A percentile compares a stretch with the other conserved stretches of the same genome.
Evolutionary conservation across 2,329 filamentous ascomycete genomes (phyloP).

Genomic region (Dactylellina sp.): DNA sequence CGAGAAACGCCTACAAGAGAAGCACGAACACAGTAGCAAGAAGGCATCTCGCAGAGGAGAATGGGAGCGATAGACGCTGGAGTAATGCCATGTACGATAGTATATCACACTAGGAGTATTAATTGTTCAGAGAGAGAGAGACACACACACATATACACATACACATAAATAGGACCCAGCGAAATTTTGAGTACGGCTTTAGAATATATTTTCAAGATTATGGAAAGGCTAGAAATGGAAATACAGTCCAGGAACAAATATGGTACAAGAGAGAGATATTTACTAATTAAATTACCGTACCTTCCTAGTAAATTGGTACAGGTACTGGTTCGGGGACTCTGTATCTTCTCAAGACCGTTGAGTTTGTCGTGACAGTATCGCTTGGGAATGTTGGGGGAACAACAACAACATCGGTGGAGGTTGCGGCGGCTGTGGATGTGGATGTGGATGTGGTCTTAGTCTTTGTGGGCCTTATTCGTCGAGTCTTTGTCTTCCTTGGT

Average conservation of each 20-base stretch:
- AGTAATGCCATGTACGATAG: too few species aligned
- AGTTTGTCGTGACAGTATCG: constrained; percentile 20
- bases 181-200: too few species aligned
- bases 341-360: constrained; percentile 38
- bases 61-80: not conserved
- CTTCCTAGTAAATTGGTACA: constrained; percentile 2
- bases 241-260: not conserved
- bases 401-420: not conserved
- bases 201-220: too few species aligned
- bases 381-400: constrained; percentile 24
- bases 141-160: not conserved
- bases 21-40: constrained; percentile 28
- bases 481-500: constrained; percentile 25
- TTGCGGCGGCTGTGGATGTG: constrained; percentile 2
- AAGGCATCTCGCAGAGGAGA: constrained; percentile 23
- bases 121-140: not conserved
- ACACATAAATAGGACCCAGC: too few species aligned
- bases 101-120: not conserved
- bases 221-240: too few species aligned
- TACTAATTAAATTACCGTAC: not conserved
- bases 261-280: constrained; percentile 7
- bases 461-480: constrained; percentile 29
- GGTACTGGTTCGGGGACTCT: constrained; percentile 27
- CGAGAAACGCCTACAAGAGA: constrained; percentile 23
- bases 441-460: constrained; percentile 1